Base-by-base conservation (phyloP, 2,329 filamentous ascomycete genomes). In the Diatrype stigma region DNA sequence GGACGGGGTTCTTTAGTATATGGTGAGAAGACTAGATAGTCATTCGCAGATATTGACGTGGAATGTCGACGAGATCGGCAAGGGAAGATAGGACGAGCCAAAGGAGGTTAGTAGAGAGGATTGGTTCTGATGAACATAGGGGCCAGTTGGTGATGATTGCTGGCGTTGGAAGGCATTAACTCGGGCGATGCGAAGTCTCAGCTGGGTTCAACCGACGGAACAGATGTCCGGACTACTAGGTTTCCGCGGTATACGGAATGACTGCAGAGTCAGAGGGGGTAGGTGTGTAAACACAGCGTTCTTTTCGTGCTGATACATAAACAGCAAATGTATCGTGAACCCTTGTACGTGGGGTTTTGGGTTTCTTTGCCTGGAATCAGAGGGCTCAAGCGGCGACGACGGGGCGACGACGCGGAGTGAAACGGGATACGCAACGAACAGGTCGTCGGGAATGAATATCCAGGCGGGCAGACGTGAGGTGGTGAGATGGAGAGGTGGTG, bases 231-330 rank as follows among this genome's bases (percentile, higher is more conserved):
- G 84, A 80, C 88, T 92, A 88, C 89, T 90, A 81, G 86, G 89
- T 85, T 89, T 95, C 82, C 89, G 86, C 85, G 86, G 82, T 88
- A 89, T 91, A 84, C 90, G 90, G 89, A 95, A 95, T 83, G 87
- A 81, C 84, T 92, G 90, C 89, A 95, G 90, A 89, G 90, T 90
- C 81, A 90, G 85, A 81, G 90, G 90, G 83, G 86, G 86, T 79
- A 87, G 85, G 86, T 93, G 87, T 89, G 86, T 89, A 85, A 90
- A 91, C 86, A 90, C 85, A 88, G 89, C 84, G 84, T 83, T 83
- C 70, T 80, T 72, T 85, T 88, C 87, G 89, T 90, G 87, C 90
- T 91, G 91, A 96, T 96, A 96, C 91, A 96, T 96, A 95, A 89
- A 96, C 90, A 87, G 78, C 77, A 71, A 44, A 68, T 69, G 65